Base-by-base conservation (phyloP, 768 basidiomycete species). In the Leccinum rimulosum region DNA sequence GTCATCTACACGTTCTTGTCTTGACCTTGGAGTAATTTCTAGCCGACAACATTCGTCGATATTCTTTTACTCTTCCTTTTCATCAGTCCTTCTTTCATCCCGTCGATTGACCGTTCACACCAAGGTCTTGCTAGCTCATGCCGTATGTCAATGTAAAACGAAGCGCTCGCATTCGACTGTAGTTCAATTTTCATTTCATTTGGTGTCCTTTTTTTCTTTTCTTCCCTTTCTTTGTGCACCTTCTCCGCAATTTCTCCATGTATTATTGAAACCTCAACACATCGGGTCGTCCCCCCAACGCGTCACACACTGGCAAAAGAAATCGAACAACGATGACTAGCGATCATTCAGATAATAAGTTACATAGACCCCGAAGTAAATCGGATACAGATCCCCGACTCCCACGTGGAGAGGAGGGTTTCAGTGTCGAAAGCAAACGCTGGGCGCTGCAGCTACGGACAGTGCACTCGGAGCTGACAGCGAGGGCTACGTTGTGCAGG, bases 141-240 rank as follows among this genome's bases (percentile, higher is more conserved):
- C 50, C 55, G 50, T 35, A 45, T 66, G 65, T 62, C 63, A 15
- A 53, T 65, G 63, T 73, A 73, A 60, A 48, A 56, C 5, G n/a
- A 62, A 59, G 43, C 38, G 35, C 30, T 48, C 10, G 53, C 54
- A 62, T 60, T 54, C 54, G 12, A 58, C 48, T 25, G 22, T 45
- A 56, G 35, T 54, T 30, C 25, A 54, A 14, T 57, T 55, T 22
- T 22, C 22, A 22, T 22, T 50, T 27, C 48, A 47, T 47, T 57
- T 52, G 64, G 12, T 57, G 6, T 48, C 25, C 19, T 0, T 45
- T 25, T 47, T 19, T 22, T 22, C 22, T 27, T 19, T 28, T 30
- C 7, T 50, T 12, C 55, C 15, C 22, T 49, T 15, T 57, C 19
- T 15, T 2, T 22, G 12, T 35, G 45, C 50, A 50, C 50, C 40